Conservation (phyloP, 2,329 filamentous ascomycete genomes). For the Hymenoscyphus scutula region DNA sequence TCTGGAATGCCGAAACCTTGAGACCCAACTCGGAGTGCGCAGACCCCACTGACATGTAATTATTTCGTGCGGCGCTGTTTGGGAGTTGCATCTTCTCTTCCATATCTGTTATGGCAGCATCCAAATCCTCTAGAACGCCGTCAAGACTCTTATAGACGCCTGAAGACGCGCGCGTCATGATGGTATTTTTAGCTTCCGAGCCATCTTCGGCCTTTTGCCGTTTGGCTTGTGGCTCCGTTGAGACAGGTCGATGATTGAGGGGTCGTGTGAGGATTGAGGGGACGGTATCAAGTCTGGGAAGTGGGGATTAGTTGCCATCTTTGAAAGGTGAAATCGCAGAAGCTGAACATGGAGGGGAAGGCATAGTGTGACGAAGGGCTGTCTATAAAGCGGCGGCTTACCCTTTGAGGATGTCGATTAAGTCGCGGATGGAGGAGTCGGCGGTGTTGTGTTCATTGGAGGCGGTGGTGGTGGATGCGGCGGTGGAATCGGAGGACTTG, state of each 20-base stretch:
- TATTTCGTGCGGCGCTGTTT: constrained; percentile 30
- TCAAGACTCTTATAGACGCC: constrained; percentile 60
- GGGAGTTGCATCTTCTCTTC: constrained; percentile 47
- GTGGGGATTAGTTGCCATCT: constrained; percentile 33
- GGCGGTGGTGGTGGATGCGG: constrained; percentile 17
- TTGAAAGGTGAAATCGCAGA: constrained; percentile 15
- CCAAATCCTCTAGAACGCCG: constrained; percentile 60
- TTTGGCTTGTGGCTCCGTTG: constrained; percentile 56
- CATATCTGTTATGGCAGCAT: constrained; percentile 47
- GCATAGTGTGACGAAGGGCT: constrained; percentile 12
- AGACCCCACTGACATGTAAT: constrained; percentile 24
- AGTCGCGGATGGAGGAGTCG: constrained; percentile 41
- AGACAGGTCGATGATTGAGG: constrained; percentile 43
- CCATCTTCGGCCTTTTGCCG: constrained; percentile 55
- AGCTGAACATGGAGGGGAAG: constrained; percentile 7
- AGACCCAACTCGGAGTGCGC: constrained; percentile 29
- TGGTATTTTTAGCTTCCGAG: constrained; percentile 44
- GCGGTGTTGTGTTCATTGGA: constrained; percentile 31
- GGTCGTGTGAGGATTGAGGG: constrained; percentile 56
- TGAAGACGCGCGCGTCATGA: constrained; percentile 35
- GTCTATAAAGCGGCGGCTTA: constrained; percentile 33
- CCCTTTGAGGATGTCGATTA: constrained; percentile 44
- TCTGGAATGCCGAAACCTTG: constrained; percentile 49
- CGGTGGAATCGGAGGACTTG: background rate
- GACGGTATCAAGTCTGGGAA: constrained; percentile 50